Base-by-base conservation (phyloP, 2,329 filamentous ascomycete genomes). In the Coniochaeta sp. region DNA sequence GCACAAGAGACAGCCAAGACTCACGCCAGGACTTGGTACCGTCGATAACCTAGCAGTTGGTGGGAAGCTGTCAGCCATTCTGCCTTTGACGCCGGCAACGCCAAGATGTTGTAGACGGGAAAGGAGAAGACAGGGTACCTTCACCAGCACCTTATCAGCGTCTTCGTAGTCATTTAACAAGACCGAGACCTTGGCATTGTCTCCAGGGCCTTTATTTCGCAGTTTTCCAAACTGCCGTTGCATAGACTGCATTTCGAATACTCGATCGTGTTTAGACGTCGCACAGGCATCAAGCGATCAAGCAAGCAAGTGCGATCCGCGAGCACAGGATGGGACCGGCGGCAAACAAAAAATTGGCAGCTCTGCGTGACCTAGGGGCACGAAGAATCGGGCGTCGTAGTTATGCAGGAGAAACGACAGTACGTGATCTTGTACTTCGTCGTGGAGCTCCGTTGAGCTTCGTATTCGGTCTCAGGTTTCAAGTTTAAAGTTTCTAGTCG, bases 131-230 rank as follows among this genome's bases (percentile, higher is more conserved):
- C 60, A 58, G 52, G n/a, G 61, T 77, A 91, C 90, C 79, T 86
- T 87, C 64, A 83, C 81, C 64, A 95, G 80, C 70, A 93, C 82
- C 65, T 83, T 84, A 72, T 95, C 89, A 28, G 88, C 89, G 72
- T 93, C 87, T 66, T 91, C 88, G 70, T 92, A 95, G 69, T 95
- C 90, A 67, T 85, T 87, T 60, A 96, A 77, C 59, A 95, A 79
- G 52, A 88, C 81, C 12, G 87, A 86, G 54, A 93, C 86, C 69
- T 91, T 88, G 65, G 87, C 87, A 70, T 91, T 88, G 73, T 95
- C 89, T 60, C 88, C 89, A 26, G 87, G 85, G 63, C 86, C 75
- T 67, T 79, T 83, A 69, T 84, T 85, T 74, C 86, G 81, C 70
- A 93, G 83, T 73, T 84, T 87, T 63, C 89, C 89, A 66, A 93